Percentiles rank a stretch among this genome's conserved stretches.
phyloP scores from a whole-genome alignment of 257 asterid species.

The Sherardia arvensis region DNA sequence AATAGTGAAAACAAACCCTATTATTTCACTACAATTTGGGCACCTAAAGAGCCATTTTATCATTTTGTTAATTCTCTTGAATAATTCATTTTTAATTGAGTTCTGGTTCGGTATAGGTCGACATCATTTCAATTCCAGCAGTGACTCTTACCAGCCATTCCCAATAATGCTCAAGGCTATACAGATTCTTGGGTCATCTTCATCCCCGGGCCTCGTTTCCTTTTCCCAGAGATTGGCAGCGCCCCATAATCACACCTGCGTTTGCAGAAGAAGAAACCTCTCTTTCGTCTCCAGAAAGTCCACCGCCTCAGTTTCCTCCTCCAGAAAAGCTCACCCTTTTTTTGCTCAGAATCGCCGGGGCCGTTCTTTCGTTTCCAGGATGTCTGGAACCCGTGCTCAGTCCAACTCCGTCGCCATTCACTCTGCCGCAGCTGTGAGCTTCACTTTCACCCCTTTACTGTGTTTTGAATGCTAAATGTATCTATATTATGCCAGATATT shows the following conservation, averaged over 20 bases:
- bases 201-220: slow-evolving; percentile 42
- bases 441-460: background rate
- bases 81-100: background rate
- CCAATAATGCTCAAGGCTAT: slow-evolving; percentile 66
- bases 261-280: slow-evolving; percentile 38
- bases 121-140: background rate
- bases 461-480: background rate
- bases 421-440: slow-evolving; percentile 45
- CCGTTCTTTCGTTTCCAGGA: slow-evolving; percentile 31
- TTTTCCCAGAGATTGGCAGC: slow-evolving; percentile 24
- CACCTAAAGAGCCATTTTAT: no score
- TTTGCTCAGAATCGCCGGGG: slow-evolving; percentile 19
- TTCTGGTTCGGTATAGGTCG: background rate
- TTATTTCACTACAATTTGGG: no score
- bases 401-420: slow-evolving; percentile 41
- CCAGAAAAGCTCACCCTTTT: slow-evolving; percentile 9
- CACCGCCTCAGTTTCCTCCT: slow-evolving; percentile 11
- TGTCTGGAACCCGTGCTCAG: slow-evolving; percentile 44
- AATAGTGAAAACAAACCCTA: no score
- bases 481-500: background rate
- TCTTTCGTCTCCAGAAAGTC: slow-evolving; percentile 47
- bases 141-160: background rate
- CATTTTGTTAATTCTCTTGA: no score
- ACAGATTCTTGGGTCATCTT: slow-evolving; percentile 75
- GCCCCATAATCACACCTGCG: background rate